Conservation (phyloP, 2,329 filamentous ascomycete genomes). For the Fusarium bactridioides region DNA sequence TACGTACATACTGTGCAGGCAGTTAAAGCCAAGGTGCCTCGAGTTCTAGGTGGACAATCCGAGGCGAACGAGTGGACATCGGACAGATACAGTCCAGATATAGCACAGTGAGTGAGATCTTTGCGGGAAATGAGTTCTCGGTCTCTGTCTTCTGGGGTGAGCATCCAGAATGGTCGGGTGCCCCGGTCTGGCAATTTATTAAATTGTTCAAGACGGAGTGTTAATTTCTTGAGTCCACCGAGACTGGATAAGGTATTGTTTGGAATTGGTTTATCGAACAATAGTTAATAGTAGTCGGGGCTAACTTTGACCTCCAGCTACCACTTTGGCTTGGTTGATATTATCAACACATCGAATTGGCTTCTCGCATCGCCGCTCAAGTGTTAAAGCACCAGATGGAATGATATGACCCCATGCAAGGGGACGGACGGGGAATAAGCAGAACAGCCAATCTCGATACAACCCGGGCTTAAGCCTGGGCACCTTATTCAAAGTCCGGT, state of each 20-base stretch:
- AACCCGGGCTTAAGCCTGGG: constrained; percentile 3
- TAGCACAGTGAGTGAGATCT: constrained; percentile 26
- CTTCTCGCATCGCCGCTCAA: constrained; percentile 12
- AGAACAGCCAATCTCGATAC: constrained; percentile 37
- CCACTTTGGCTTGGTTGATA: background rate
- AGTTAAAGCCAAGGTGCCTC: constrained; percentile 7
- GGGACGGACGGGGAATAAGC: constrained; percentile 16
- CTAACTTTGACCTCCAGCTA: background rate
- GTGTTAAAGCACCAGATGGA: background rate
- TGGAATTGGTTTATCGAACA: background rate
- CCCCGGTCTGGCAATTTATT: constrained; percentile 39
- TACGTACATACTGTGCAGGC: constrained; percentile 27
- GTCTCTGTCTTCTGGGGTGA: constrained; percentile 24
- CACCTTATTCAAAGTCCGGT: constrained; percentile 13
- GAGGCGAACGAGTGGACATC: constrained; percentile 15
- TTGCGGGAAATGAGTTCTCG: constrained; percentile 38
- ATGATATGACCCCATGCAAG: constrained; percentile 23
- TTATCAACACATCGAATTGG: constrained; percentile 7
- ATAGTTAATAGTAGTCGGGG: background rate
- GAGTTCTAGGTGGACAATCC: constrained; percentile 13
- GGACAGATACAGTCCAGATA: background rate
- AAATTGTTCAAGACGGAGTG: constrained; percentile 32
- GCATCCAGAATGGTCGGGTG: constrained; percentile 28
- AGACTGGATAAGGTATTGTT: constrained; percentile 22
- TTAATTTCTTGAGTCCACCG: constrained; percentile 40